phyloP scores from a whole-genome alignment of 768 basidiomycete genomes.

The Boletus vermiculosoides region DNA sequence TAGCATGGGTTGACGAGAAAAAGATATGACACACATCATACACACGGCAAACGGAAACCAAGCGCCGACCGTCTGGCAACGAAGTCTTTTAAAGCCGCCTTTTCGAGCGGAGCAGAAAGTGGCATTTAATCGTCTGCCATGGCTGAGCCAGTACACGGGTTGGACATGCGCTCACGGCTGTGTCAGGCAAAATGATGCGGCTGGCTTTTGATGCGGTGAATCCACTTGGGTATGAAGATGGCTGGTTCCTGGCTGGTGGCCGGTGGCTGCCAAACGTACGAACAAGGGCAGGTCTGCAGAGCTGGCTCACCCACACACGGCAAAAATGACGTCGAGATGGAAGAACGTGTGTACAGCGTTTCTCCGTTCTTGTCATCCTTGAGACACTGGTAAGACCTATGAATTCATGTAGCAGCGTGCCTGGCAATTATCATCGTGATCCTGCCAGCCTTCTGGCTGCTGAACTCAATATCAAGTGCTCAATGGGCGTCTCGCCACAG shows the following conservation, averaged over 20 bases:
- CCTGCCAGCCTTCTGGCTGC: not conserved
- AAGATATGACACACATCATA: slow-evolving; percentile 24
- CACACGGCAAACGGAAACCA: slow-evolving; percentile 18
- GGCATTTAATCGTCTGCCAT: slow-evolving; percentile 2
- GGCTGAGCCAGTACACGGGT: not conserved
- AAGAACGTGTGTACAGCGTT: slow-evolving; percentile 8
- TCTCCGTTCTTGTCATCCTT: not conserved
- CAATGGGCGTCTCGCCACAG: not conserved
- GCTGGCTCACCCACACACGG: slow-evolving; percentile 5
- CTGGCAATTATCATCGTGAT: not conserved
- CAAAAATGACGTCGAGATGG: not conserved
- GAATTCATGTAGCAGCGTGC: not conserved
- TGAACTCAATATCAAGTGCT: not conserved
- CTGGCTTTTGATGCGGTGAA: slow-evolving; percentile 12
- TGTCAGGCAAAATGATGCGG: slow-evolving; percentile 19
- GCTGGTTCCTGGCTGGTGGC: slow-evolving; percentile 22
- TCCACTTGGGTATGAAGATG: not conserved
- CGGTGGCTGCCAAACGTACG: slow-evolving; percentile 1
- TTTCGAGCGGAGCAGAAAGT: slow-evolving; percentile 27
- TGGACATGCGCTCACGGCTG: slow-evolving; percentile 9
- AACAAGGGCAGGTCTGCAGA: not conserved
- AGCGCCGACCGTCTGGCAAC: slow-evolving; percentile 4
- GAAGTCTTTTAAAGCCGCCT: slow-evolving; percentile 1
- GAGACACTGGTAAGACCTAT: not conserved
- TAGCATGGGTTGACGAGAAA: not conserved